phyloP scores from a whole-genome alignment of 306 rosid genomes.

The Clitoria ternatea region DNA sequence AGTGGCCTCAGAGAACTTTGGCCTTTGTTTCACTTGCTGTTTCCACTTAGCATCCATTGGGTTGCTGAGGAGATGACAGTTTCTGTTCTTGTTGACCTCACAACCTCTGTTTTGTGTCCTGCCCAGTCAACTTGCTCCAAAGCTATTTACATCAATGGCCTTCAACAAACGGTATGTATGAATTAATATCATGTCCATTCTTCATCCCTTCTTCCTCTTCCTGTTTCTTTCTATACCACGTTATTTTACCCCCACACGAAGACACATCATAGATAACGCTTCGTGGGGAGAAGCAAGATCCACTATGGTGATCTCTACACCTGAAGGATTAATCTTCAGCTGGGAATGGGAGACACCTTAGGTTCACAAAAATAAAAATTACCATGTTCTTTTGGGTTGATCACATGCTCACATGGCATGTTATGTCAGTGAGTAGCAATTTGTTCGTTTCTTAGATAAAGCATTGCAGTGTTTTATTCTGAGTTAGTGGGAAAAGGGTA shows the following conservation, averaged over 20 bases:
- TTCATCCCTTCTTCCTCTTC: not conserved
- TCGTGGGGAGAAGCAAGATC: too few relatives aligned
- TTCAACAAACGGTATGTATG: conserved; percentile 82
- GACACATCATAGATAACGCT: too few relatives aligned
- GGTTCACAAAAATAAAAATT: too few relatives aligned
- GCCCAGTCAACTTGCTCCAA: conserved; percentile 47
- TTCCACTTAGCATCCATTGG: conserved; percentile 70
- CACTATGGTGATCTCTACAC: too few relatives aligned
- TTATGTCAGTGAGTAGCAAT: not conserved
- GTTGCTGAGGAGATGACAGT: conserved; percentile 84
- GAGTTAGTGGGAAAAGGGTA: not conserved
- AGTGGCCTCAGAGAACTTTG: conserved; percentile 38
- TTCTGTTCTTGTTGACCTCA: conserved; percentile 80
- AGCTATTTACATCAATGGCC: conserved; percentile 61
- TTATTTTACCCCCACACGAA: too few relatives aligned
- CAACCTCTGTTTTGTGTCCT: conserved; percentile 59
- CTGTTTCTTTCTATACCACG: not conserved
- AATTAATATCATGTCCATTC: not conserved
- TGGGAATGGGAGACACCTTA: too few relatives aligned
- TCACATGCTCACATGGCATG: too few relatives aligned
- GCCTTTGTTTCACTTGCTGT: conserved; percentile 62
- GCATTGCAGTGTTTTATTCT: not conserved
- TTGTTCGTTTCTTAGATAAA: not conserved
- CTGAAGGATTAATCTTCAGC: too few relatives aligned
- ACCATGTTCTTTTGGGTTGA: not conserved